Evolutionary conservation across 1,284 basidiomycete species (phyloP), one percentile per base, ranked within the genome.

Genomic region (Taiwanofungus camphoratus): DNA sequence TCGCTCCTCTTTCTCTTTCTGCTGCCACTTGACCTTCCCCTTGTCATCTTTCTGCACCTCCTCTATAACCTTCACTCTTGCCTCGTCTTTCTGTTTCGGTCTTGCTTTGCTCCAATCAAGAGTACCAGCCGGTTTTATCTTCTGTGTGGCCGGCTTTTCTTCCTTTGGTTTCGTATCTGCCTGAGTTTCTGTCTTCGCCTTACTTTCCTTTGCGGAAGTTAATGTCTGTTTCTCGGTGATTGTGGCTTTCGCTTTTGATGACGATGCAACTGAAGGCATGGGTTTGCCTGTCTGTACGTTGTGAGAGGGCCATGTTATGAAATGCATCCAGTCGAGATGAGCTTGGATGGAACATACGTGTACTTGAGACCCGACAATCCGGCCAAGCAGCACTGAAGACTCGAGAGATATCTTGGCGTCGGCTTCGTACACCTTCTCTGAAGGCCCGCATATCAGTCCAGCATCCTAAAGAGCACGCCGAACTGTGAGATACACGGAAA

Each of bases 61-160:
- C 22, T 43, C 33, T 35, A 20, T 27, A 15, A 50, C 54, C 31
- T 38, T 27, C 37, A 44, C 40, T n/a, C 50, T 54, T 30, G 37
- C 27, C 36, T 43, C 40, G 12, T 62, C 57, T 35, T 58, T 63
- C 23, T 53, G 62, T 51, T 77, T 77, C 3, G 65, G 48, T 58
- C 76, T 81, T n/a, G 76, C 72, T 52, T 77, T 83, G 55, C 73
- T 74, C 67, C 79, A 86, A 51, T 82, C 74, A 5, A 82, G 65
- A 52, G 74, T 80, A 1, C 79, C 79, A 6, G 71, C 68, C 5
- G 65, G 52, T 53, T 76, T 82, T 0, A 64, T 52, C 51, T 69
- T 76, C 33, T 50, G 53, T 23, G 57, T 31, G 16, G 54, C 37
- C 12, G 52, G 22, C 41, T 55, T 55, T 31, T 58, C 52, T 22